Evolutionary conservation across 2,329 filamentous ascomycete species (phyloP), one percentile per base, ranked within the genome.

Genomic region (Colletotrichum filicis): DNA sequence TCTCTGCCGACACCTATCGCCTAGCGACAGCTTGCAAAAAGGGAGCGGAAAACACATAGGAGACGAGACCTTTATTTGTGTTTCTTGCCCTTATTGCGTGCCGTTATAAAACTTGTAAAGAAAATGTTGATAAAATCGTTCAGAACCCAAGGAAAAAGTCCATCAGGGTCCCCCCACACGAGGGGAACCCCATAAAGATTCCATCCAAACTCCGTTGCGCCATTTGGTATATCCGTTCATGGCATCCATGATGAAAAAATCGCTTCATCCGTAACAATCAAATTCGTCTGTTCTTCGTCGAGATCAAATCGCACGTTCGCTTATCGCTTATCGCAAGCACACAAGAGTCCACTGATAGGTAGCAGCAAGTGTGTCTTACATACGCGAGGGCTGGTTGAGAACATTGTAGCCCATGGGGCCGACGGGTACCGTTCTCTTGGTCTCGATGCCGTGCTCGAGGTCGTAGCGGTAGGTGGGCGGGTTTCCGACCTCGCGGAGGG

Each of bases 391-490:
- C 57, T 55, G 52, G 61, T 74, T 74, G 52, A 74, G 68, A 24
- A 74, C 62, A 30, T 74, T 72, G 16, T 3, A 55, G 5, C 71
- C 71, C 62, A 59, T 63, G 37, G 71, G 71, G 1, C 71, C 71
- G 30, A 72, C 68, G 5, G 61, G 60, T 2, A 74, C 68, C 11
- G 57, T 57, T 16, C 24, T 57, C 3, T 19, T 49, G 1, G 71
- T 72, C 16, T 71, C 58, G 52, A 67, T 62, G 61, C 67, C 58
- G 53, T 71, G 67, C 61, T 72, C 68, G 61, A 71, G 67, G 24
- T 74, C 68, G 62, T 71, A 71, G 62, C 61, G 68, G 42, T 72
- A 66, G 46, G 68, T 71, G 22, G 71, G 71, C 49, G 67, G 67
- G 37, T 72, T 49, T 6, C 71, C 71, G 26, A 74, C 56, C 24